Percentiles rank a stretch among this genome's conserved stretches.
Evolutionary conservation across 1,284 basidiomycete genomes (phyloP).

Genomic region (Cystobasidium sp.): DNA sequence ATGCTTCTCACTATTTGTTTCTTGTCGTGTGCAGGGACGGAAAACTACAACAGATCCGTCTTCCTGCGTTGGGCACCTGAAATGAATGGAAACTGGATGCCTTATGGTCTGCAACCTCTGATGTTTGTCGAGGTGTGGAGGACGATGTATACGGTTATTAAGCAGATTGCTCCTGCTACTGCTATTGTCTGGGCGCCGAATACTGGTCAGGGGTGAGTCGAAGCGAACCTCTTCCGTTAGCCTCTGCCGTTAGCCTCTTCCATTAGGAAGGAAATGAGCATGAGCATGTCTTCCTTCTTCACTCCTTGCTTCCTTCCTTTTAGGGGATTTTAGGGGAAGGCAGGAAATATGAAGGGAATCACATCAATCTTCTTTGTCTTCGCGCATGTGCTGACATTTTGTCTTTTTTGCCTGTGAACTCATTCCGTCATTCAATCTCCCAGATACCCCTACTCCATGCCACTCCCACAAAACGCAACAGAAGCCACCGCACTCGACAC

Average conservation of each 20-base stretch:
- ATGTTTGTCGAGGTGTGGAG: slow-evolving; percentile 51
- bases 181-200: slow-evolving; percentile 56
- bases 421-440: not conserved
- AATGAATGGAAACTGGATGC: slow-evolving; percentile 55
- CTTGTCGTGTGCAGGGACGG: slow-evolving; percentile 45
- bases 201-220: slow-evolving; percentile 50
- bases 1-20: not conserved
- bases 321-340: no score
- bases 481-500: slow-evolving; percentile 54
- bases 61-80: slow-evolving; percentile 54
- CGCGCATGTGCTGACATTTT: no score
- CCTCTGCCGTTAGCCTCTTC: not conserved
- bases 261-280: no score
- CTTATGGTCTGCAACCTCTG: slow-evolving; percentile 53
- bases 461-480: slow-evolving; percentile 43
- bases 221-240: not conserved
- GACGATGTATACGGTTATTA: slow-evolving; percentile 52
- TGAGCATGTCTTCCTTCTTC: no score
- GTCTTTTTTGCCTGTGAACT: no score
- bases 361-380: not conserved
- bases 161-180: slow-evolving; percentile 52
- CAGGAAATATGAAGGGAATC: not conserved
- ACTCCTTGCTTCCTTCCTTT: not conserved
- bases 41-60: slow-evolving; percentile 51
- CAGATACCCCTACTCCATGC: slow-evolving; percentile 52